These are phyloP conservation scores for Kazachstania bromeliacearum DNA, from an alignment of 805 yeast genomes.

Conservation along the genomic window DNA sequence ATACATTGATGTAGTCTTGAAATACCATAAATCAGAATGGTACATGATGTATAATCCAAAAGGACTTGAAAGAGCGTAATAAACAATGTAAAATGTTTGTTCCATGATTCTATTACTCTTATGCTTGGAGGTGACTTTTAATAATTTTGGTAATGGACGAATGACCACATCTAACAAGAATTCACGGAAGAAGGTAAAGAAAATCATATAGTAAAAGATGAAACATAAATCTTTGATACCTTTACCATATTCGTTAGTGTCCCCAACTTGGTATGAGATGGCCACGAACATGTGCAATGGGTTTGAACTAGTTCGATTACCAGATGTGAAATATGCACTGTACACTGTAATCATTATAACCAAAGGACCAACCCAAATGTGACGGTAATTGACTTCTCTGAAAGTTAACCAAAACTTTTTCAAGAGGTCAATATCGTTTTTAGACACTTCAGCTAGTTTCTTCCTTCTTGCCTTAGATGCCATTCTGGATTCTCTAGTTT, in stretches of 20 bases:
- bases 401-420: conserved; percentile 44
- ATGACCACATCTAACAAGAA: conserved; percentile 77
- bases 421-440: conserved; percentile 46
- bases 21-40: conserved; percentile 77
- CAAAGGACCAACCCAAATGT: conserved; percentile 67
- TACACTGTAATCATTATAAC: conserved; percentile 37
- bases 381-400: conserved; percentile 46
- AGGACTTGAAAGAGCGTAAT: conserved; percentile 77
- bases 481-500: conserved; percentile 34
- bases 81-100: conserved; percentile 76
- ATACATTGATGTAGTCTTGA: conserved; percentile 77
- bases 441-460: conserved; percentile 16
- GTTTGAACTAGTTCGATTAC: conserved; percentile 49
- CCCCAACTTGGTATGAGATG: conserved; percentile 54
- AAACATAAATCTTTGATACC: conserved; percentile 77
- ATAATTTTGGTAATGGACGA: conserved; percentile 60
- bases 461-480: conserved; percentile 21
- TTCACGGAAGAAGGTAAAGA: conserved; percentile 86
- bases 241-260: conserved; percentile 66
- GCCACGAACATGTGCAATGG: conserved; percentile 53
- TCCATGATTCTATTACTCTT: conserved; percentile 81
- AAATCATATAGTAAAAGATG: conserved; percentile 69
- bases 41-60: conserved; percentile 85
- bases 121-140: conserved; percentile 35
- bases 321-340: conserved; percentile 43